phyloP scores from a whole-genome alignment of 768 basidiomycete genomes.

The Macrolepiota fuliginosa region DNA sequence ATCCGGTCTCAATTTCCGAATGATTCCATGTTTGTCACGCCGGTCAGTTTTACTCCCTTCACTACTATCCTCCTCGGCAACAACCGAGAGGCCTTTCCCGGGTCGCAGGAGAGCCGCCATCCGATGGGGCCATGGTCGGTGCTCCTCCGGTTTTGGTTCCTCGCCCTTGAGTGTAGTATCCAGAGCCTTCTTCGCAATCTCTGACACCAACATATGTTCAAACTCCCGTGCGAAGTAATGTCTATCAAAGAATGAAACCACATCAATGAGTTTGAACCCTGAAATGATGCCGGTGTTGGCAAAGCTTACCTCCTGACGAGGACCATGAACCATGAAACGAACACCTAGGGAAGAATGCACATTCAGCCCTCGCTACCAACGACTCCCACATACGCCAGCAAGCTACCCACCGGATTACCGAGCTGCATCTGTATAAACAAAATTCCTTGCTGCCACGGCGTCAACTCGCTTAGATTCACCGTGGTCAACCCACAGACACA shows the following conservation, averaged over 20 bases:
- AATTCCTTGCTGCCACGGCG: conserved; percentile 65
- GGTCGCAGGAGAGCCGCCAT: conserved; percentile 18
- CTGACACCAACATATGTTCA: conserved; percentile 49
- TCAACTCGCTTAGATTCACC: conserved; percentile 66
- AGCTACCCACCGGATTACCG: conserved; percentile 64
- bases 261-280: conserved; percentile 3
- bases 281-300: neutral
- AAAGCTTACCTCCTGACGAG: conserved; percentile 61
- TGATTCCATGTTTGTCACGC: conserved; percentile 19
- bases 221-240: conserved; percentile 72
- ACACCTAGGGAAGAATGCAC: conserved; percentile 42
- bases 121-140: conserved; percentile 23
- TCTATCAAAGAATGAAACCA: conserved; percentile 30
- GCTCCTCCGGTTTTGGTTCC: conserved; percentile 10
- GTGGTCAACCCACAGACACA: conserved; percentile 76
- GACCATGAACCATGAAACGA: conserved; percentile 84
- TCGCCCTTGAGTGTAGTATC: conserved; percentile 18
- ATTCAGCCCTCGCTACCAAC: neutral
- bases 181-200: conserved; percentile 29
- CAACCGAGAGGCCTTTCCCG: conserved; percentile 2
- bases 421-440: conserved; percentile 78
- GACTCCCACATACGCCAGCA: neutral
- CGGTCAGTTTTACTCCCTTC: conserved; percentile 5
- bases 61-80: conserved; percentile 15
- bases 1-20: conserved; percentile 52